Percentiles rank a stretch among this genome's conserved stretches.
These are phyloP conservation scores for Daucus carota DNA, from an alignment of 129 eudicot species.

Conservation along the genomic window DNA sequence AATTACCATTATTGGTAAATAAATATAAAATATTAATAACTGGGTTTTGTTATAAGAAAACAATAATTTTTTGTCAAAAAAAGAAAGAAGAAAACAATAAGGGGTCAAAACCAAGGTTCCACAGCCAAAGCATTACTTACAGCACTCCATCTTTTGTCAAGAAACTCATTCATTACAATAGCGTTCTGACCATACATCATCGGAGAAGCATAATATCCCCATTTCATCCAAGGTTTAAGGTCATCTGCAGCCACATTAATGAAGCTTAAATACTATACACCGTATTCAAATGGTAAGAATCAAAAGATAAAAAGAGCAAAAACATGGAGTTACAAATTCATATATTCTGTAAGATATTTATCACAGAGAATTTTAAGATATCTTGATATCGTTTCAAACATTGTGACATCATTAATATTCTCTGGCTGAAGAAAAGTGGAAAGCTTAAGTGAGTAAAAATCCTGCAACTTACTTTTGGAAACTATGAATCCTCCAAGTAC, in stretches of 20 bases:
- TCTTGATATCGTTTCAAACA: no score
- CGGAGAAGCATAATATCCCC: constrained; percentile 54
- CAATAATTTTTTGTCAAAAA: no score
- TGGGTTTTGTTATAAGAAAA: not conserved
- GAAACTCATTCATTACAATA: constrained; percentile 41
- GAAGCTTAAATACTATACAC: not conserved
- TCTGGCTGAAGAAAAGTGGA: not conserved
- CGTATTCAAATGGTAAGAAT: not conserved
- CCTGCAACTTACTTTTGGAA: constrained; percentile 45
- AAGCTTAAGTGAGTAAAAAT: not conserved
- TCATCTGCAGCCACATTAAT: constrained; percentile 26
- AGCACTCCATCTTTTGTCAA: constrained; percentile 47
- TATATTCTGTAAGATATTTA: not conserved
- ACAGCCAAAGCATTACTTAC: constrained; percentile 23
- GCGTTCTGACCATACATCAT: constrained; percentile 66
- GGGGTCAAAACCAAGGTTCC: not conserved
- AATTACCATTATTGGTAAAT: not conserved
- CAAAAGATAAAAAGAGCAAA: not conserved
- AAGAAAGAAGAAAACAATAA: not conserved
- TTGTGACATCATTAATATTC: not conserved
- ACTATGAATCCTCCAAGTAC: constrained; percentile 77
- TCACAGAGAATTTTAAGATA: not conserved
- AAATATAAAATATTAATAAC: not conserved
- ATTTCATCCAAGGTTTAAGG: constrained; percentile 36
- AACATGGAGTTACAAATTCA: not conserved